Evolutionary conservation across 148 eudicot genomes (phyloP).

Genomic region (Heliamphora exappendiculata): DNA sequence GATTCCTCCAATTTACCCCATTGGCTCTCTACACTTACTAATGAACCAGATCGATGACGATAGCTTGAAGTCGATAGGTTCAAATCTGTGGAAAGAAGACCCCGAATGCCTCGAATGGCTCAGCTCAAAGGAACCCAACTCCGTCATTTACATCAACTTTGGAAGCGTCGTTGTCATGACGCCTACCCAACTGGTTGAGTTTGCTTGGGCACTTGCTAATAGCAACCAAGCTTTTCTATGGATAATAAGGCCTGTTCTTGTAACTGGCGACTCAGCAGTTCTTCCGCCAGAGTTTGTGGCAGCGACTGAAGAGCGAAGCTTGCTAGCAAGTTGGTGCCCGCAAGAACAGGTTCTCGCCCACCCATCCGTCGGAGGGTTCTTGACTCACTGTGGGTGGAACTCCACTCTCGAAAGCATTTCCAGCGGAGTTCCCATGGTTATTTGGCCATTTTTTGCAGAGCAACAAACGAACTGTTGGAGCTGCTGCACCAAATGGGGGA

Average conservation of each 20-base stretch:
- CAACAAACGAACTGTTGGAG: constrained; percentile 3
- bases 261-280: background rate
- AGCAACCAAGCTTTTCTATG: constrained; percentile 3
- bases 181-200: background rate
- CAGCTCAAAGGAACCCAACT: background rate
- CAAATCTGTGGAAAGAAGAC: constrained; percentile 2
- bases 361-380: constrained; percentile 6
- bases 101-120: constrained; percentile 9
- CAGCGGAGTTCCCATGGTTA: constrained; percentile 3
- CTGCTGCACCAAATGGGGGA: background rate
- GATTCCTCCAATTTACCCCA: background rate
- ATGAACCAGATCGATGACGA: background rate
- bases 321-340: constrained; percentile 3
- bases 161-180: background rate
- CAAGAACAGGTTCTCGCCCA: constrained; percentile 9
- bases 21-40: constrained; percentile 5
- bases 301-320: background rate
- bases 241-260: constrained; percentile 9
- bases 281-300: background rate
- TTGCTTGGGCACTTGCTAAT: constrained; percentile 11
- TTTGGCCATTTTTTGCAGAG: constrained; percentile 4
- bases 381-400: constrained; percentile 9
- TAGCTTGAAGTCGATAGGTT: background rate
- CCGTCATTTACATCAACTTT: constrained; percentile 5
- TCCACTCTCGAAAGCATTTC: constrained; percentile 6